These are phyloP conservation scores for Zoysia pacifica DNA, from an alignment of 176 grass and related monocot species.

Conservation along the genomic window DNA sequence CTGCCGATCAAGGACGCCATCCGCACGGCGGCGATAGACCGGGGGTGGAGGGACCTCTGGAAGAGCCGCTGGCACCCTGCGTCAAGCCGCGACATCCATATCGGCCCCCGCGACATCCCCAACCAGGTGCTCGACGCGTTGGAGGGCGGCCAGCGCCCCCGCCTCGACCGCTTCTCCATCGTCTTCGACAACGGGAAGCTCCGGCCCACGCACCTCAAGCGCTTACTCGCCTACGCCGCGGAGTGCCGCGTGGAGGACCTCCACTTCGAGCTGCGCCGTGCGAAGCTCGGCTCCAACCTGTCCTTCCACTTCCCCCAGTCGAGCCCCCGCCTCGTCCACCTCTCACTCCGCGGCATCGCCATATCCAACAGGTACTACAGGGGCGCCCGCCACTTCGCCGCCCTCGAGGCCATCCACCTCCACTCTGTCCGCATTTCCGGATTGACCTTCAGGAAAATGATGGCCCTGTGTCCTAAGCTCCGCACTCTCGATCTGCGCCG, in stretches of 20 bases:
- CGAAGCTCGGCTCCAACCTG: neutral
- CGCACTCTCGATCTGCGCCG: conserved; percentile 45
- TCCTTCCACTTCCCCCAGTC: conserved; percentile 37
- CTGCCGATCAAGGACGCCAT: conserved; percentile 49
- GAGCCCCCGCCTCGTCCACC: conserved; percentile 40
- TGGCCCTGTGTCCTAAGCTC: conserved; percentile 51
- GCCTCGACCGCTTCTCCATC: conserved; percentile 53
- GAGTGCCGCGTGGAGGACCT: conserved; percentile 50
- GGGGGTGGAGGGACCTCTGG: conserved; percentile 54
- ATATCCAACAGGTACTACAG: conserved; percentile 7
- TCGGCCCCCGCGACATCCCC: neutral
- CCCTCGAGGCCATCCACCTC: conserved; percentile 50
- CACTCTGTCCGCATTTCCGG: conserved; percentile 26
- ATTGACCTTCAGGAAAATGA: conserved; percentile 25
- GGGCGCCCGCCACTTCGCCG: neutral
- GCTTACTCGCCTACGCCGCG: conserved; percentile 38
- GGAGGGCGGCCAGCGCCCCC: conserved; percentile 2
- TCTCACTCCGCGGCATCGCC: conserved; percentile 38
- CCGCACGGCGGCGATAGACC: conserved; percentile 44
- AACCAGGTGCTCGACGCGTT: neutral
- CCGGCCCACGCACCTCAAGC: conserved; percentile 3
- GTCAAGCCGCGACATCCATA: conserved; percentile 26
- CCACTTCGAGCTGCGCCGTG: conserved; percentile 6
- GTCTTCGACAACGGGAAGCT: conserved; percentile 14
- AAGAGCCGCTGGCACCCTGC: conserved; percentile 37